These are phyloP conservation scores for Spirogloea muscicola DNA, from an alignment of 139 green algal species.

Conservation along the genomic window DNA sequence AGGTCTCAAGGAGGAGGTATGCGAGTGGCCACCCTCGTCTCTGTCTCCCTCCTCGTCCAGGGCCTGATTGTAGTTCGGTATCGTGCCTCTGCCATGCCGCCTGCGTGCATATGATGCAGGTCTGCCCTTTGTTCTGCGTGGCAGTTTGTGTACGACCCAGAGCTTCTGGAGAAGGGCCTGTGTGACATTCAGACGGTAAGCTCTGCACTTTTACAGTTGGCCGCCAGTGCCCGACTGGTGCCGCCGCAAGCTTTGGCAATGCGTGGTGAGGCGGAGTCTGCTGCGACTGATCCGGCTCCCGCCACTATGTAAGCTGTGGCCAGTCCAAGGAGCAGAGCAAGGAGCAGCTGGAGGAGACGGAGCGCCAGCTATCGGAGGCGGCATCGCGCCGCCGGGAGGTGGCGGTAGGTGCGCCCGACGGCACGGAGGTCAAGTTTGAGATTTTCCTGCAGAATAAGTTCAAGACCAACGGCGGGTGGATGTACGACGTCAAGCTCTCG, in stretches of 20 bases:
- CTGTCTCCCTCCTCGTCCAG: too few species aligned
- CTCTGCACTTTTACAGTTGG: too few species aligned
- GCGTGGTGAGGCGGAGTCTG: too few species aligned
- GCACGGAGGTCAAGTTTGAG: slow-evolving; percentile 63
- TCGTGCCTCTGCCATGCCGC: too few species aligned
- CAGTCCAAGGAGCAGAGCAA: slow-evolving; percentile 19
- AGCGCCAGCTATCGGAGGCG: background rate
- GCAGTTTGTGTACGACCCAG: slow-evolving; percentile 47
- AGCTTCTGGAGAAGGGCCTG: slow-evolving; percentile 64
- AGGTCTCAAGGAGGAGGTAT: slow-evolving; percentile 77
- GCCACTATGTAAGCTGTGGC: background rate
- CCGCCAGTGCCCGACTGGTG: too few species aligned
- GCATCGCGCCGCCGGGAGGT: background rate
- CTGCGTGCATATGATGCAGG: too few species aligned
- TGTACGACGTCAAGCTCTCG: slow-evolving; percentile 70
- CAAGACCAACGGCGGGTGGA: slow-evolving; percentile 74
- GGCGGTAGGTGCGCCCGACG: background rate
- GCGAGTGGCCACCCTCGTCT: too few species aligned
- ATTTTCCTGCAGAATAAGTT: slow-evolving; percentile 58
- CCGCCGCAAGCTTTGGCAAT: too few species aligned
- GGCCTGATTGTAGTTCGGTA: too few species aligned
- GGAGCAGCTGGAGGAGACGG: slow-evolving; percentile 8
- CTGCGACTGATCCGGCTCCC: background rate
- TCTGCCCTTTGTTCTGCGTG: background rate
- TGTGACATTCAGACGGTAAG: slow-evolving; percentile 50